Evolutionary conservation across 441 rosid genomes (phyloP), one percentile per base, ranked within the genome.

Genomic region (Jatropha podagrica): DNA sequence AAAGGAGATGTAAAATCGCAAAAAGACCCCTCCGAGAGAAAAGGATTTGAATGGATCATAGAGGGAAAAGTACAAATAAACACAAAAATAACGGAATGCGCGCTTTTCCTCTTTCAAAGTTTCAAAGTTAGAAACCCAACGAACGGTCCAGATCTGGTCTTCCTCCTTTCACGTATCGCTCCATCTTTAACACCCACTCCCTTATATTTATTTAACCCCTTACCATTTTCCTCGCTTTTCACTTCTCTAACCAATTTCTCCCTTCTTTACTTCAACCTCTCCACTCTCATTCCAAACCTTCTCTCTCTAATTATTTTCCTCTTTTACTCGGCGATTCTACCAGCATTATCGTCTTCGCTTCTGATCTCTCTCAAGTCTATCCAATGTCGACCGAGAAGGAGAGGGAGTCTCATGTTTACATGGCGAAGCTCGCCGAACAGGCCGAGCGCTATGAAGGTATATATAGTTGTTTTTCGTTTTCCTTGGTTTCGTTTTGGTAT

Each of bases 381-480:
- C 51, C 83, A 68, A 89, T 89, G 93, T 83, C 96, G 58, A 68
- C 90, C 58, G 98, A 93, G 69, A 96, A 94, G 86, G 97, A 92
- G 64, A 83, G 97, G 68, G 98, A 96, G 78, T 81, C 87, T 17
- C 92, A 90, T 18, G 97, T 96, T 79, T 96, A 94, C 86, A 77
- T 89, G 91, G 96, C 98, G 82, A 96, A 94, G 90, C 98, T 96
- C 84, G 85, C 97, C 42, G 97, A 92, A 48, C 98, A 96, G 83
- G 99, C 97, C 73, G 99, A 96, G 80, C 93, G 98, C 62, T 96
- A 96, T 46, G 99, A 96, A 71, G 98, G 99, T 93, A 74, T 0
- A 2, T 6, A 12, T 2, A 32, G 32, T n/a, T 4, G 7, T 3
- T 5, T n/a, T 4, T 44, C 48, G 9, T 42, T 42, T 42, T 44